Conservation (phyloP, 176 grass and related monocot genomes). For the Oryza officinalis region DNA sequence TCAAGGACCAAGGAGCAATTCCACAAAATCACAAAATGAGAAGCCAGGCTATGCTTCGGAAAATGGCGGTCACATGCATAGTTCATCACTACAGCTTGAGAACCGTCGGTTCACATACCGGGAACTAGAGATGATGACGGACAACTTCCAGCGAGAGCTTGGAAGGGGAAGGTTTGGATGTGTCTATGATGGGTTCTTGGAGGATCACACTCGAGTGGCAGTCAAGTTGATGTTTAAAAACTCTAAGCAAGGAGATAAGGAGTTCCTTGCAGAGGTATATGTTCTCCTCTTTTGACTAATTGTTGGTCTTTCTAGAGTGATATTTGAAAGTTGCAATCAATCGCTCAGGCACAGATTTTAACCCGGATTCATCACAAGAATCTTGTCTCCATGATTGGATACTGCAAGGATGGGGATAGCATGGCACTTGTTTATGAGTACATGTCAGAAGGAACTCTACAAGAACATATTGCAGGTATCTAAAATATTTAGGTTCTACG, state of each 20-base stretch:
- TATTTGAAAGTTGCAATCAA: neutral
- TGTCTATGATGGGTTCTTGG: slow-evolving; percentile 55
- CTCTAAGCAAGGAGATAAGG: slow-evolving; percentile 50
- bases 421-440: slow-evolving; percentile 73
- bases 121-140: slow-evolving; percentile 48
- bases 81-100: slow-evolving; percentile 23
- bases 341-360: slow-evolving; percentile 50
- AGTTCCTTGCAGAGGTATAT: slow-evolving; percentile 68
- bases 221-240: slow-evolving; percentile 53
- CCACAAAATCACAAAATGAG: neutral
- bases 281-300: neutral
- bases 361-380: slow-evolving; percentile 67
- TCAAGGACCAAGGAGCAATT: neutral
- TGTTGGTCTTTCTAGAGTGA: neutral
- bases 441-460: slow-evolving; percentile 65
- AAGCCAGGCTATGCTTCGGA: neutral
- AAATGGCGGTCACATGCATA: neutral
- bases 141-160: slow-evolving; percentile 57
- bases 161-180: slow-evolving; percentile 65
- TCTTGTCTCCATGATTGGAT: slow-evolving; percentile 65
- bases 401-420: slow-evolving; percentile 56
- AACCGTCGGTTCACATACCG: slow-evolving; percentile 58
- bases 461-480: slow-evolving; percentile 54
- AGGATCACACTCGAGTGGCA: slow-evolving; percentile 60
- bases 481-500: neutral